phyloP scores from a whole-genome alignment of 78 protist genomes.

The Neovahlkampfia damariscottae region DNA sequence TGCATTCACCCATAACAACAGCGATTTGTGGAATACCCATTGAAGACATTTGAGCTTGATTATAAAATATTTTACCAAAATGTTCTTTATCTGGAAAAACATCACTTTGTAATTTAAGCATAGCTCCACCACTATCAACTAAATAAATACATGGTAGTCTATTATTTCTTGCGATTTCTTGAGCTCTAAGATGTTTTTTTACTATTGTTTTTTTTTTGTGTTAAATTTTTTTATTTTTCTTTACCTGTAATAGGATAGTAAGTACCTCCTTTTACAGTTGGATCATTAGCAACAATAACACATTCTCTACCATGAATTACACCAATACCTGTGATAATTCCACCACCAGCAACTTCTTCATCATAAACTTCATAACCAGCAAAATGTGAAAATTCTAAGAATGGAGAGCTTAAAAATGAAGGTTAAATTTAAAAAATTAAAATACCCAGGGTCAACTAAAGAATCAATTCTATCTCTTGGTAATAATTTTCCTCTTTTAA shows the following conservation, averaged over 20 bases:
- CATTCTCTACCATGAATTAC: slow-evolving; percentile 59
- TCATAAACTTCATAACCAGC: slow-evolving; percentile 78
- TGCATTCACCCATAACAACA: slow-evolving; percentile 94
- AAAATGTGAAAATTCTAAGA: slow-evolving; percentile 80
- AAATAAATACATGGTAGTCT: slow-evolving; percentile 87
- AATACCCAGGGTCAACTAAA: slow-evolving; percentile 75
- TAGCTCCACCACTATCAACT: slow-evolving; percentile 89
- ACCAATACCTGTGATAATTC: slow-evolving; percentile 88
- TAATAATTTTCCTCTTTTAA: slow-evolving; percentile 61
- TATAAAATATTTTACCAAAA: slow-evolving; percentile 91
- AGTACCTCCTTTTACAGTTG: slow-evolving; percentile 97
- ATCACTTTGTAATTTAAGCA: slow-evolving; percentile 76
- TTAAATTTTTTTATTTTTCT: too few relatives aligned
- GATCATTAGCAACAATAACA: slow-evolving; percentile 91
- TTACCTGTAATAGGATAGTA: slow-evolving; percentile 94
- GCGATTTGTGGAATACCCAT: slow-evolving; percentile 83
- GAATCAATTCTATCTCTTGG: slow-evolving; percentile 69
- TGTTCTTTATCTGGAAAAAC: slow-evolving; percentile 91
- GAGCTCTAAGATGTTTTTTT: slow-evolving; percentile 79
- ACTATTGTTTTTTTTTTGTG: too few relatives aligned
- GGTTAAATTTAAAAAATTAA: too few relatives aligned
- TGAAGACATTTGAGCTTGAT: slow-evolving; percentile 86
- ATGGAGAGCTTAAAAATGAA: too few relatives aligned
- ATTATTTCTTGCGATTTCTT: slow-evolving; percentile 83
- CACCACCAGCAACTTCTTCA: slow-evolving; percentile 73